phyloP scores from a whole-genome alignment of 2,329 filamentous ascomycete genomes.

The Catunica adiposa region DNA sequence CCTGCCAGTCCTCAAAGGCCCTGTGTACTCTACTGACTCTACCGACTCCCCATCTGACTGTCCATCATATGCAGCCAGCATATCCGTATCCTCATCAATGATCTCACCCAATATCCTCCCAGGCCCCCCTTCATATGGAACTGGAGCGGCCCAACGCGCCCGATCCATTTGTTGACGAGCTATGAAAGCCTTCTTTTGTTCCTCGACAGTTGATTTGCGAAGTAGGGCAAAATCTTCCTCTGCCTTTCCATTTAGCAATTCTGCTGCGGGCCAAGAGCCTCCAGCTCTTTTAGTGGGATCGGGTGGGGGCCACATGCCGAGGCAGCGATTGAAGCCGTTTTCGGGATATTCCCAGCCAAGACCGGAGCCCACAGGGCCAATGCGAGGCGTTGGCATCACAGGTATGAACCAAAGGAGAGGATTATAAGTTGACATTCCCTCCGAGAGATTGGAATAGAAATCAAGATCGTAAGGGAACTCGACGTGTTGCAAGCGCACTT shows the following conservation, averaged over 20 bases:
- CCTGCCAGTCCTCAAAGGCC: not conserved
- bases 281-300: slow-evolving; percentile 44
- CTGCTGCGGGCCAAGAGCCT: slow-evolving; percentile 23
- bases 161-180: slow-evolving; percentile 33
- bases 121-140: slow-evolving; percentile 28
- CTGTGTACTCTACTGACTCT: not conserved
- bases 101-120: slow-evolving; percentile 33
- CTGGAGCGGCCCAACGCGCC: slow-evolving; percentile 24
- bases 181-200: slow-evolving; percentile 33
- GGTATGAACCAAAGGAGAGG: slow-evolving; percentile 53
- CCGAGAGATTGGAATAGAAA: slow-evolving; percentile 54
- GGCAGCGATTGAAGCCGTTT: slow-evolving; percentile 57
- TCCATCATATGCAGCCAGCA: slow-evolving; percentile 25
- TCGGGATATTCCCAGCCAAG: slow-evolving; percentile 49
- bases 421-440: slow-evolving; percentile 58
- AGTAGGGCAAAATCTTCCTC: slow-evolving; percentile 20
- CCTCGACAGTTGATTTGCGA: slow-evolving; percentile 22
- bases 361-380: slow-evolving; percentile 25
- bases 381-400: slow-evolving; percentile 35
- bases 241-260: slow-evolving; percentile 18
- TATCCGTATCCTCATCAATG: slow-evolving; percentile 30
- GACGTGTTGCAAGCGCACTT: slow-evolving; percentile 40
- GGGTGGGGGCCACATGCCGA: slow-evolving; percentile 44
- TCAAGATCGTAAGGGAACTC: slow-evolving; percentile 75
- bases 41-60: slow-evolving; percentile 30